phyloP scores from a whole-genome alignment of 805 yeast species.

The Kuraishia piskuri region DNA sequence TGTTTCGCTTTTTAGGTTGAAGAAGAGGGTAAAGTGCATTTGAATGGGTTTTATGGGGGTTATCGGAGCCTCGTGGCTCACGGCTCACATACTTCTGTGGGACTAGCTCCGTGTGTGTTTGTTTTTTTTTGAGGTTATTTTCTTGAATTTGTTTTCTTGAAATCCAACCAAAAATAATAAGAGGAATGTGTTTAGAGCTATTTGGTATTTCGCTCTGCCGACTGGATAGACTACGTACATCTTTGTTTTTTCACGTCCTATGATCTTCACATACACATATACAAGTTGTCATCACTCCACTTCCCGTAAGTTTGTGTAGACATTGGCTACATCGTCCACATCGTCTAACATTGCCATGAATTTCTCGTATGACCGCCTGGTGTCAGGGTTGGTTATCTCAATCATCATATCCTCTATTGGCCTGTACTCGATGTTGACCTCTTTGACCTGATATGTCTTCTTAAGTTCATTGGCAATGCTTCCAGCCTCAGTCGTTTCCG shows the following conservation, averaged over 20 bases:
- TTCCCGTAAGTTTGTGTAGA: slow-evolving; percentile 59
- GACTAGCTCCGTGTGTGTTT: neutral
- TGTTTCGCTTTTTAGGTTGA: neutral
- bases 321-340: slow-evolving; percentile 76
- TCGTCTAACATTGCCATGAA: slow-evolving; percentile 59
- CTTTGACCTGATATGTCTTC: slow-evolving; percentile 50
- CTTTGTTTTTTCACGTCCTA: neutral
- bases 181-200: neutral
- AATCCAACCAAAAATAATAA: neutral
- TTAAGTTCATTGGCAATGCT: slow-evolving; percentile 51
- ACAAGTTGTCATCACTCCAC: slow-evolving; percentile 1
- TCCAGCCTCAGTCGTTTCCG: slow-evolving; percentile 59
- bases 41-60: neutral
- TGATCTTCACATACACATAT: slow-evolving; percentile 3
- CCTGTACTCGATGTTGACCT: slow-evolving; percentile 61
- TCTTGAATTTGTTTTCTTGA: neutral
- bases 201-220: neutral
- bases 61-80: neutral
- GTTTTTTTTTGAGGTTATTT: neutral
- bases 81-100: neutral
- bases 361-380: slow-evolving; percentile 42
- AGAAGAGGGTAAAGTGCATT: neutral
- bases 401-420: slow-evolving; percentile 56
- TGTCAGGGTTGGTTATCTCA: slow-evolving; percentile 44
- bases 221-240: neutral